Percentiles rank a stretch among this genome's conserved stretches.
phyloP scores from a whole-genome alignment of 371 early-diverging fungal species.

The Mucor sp. region DNA sequence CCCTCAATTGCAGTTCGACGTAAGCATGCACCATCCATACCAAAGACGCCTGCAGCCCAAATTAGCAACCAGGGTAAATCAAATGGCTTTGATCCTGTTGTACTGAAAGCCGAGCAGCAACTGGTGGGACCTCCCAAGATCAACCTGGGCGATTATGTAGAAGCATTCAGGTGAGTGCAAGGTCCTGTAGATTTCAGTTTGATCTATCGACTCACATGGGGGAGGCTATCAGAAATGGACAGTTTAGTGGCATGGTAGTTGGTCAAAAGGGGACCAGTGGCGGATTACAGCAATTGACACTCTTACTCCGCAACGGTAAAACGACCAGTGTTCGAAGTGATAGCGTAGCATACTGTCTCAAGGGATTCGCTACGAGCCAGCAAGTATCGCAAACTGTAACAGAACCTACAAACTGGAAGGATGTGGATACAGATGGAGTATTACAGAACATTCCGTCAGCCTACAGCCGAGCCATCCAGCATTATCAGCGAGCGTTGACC shows the following conservation, averaged over 20 bases:
- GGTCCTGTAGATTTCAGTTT: neutral
- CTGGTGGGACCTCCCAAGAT: conserved; percentile 8
- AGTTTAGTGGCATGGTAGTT: conserved; percentile 51
- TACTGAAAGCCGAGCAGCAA: neutral
- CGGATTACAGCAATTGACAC: conserved; percentile 44
- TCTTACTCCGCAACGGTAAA: conserved; percentile 43
- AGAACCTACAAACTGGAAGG: conserved; percentile 8
- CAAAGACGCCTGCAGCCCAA: neutral
- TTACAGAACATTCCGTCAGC: conserved; percentile 17
- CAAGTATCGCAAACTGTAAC: conserved; percentile 9
- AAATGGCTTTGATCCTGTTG: neutral
- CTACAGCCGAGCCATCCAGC: conserved; percentile 27
- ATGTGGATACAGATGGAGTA: conserved; percentile 21
- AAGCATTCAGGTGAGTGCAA: conserved; percentile 46
- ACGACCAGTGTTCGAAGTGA: conserved; percentile 40
- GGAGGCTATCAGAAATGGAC: conserved; percentile 34
- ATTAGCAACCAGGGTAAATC: neutral
- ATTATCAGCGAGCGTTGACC: conserved; percentile 32
- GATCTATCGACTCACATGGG: neutral
- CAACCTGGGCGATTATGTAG: conserved; percentile 59
- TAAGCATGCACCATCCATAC: conserved; percentile 2
- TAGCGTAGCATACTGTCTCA: conserved; percentile 52
- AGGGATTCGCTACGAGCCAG: conserved; percentile 34
- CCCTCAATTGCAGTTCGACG: neutral
- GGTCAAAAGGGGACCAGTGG: conserved; percentile 41